Conservation (phyloP, 2,329 filamentous ascomycete genomes). For the Lachnellula arida region DNA sequence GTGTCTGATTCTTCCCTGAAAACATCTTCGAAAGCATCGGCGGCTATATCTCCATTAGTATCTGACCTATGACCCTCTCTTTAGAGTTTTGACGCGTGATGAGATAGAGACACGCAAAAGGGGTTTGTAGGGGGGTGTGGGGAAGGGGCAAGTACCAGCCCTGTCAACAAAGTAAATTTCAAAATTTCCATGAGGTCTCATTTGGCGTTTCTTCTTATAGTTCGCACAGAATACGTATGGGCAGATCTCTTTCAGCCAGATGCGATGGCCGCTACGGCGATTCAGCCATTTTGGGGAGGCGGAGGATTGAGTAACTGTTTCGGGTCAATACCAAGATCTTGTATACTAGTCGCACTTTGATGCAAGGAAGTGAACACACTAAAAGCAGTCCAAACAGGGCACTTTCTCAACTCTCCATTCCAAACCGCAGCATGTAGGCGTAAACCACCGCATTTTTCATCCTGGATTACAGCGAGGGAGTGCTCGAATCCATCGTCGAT, state of each 20-base stretch:
- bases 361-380: slow-evolving; percentile 35
- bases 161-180: slow-evolving; percentile 29
- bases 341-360: no score
- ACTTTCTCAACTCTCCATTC: slow-evolving; percentile 49
- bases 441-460: slow-evolving; percentile 42
- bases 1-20: slow-evolving; percentile 11
- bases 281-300: slow-evolving; percentile 47
- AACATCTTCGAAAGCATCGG: slow-evolving; percentile 22
- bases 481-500: slow-evolving; percentile 51
- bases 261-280: slow-evolving; percentile 41
- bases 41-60: slow-evolving; percentile 13
- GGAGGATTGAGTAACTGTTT: slow-evolving; percentile 48
- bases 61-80: not conserved
- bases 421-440: slow-evolving; percentile 53
- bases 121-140: not conserved
- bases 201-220: slow-evolving; percentile 51
- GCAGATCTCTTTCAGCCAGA: slow-evolving; percentile 51
- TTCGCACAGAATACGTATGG: slow-evolving; percentile 55
- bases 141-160: slow-evolving; percentile 19
- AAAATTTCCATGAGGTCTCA: slow-evolving; percentile 35
- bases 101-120: not conserved
- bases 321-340: not conserved
- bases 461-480: slow-evolving; percentile 49
- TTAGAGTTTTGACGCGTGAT: not conserved
- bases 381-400: slow-evolving; percentile 62